Base-by-base conservation (phyloP, 2,329 filamentous ascomycete genomes). In the Aureobasidium sp. region DNA sequence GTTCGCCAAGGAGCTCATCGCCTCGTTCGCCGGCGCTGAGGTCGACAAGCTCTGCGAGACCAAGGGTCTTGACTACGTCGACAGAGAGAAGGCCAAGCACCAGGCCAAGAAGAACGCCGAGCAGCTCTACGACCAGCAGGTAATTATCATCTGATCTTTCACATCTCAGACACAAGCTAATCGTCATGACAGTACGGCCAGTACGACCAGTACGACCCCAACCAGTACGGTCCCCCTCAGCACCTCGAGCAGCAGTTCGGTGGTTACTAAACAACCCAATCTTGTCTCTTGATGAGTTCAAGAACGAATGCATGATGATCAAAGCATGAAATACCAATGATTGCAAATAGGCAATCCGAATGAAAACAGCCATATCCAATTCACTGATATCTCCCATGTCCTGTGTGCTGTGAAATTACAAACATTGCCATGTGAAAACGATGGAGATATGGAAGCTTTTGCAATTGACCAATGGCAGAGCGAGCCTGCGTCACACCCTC, bases 1-100 rank as follows among this genome's bases (percentile, higher is more conserved):
- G 46, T 87, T 90, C 70, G 90, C 90, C 72, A 93, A 93, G 79
- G 89, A 92, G 77, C 73, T 88, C 48, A 75, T 93, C 36, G 87
- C 83, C 17, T 88, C 86, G 63, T 79, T 92, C 62, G 89, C 87
- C 32, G 88, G 84, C 52, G 87, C 83, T 65, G 88, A 92, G 76
- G 82, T 90, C 70, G 89, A 93, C 79, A 88, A 86, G 76, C 81
- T 92, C 36, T 81, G 83, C 69, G 89, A 81, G 71, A 80, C 77
- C 63, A 81, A 81, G 72, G 79, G 79, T 52, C 75, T 74, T 64
- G 79, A 81, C 67, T 77, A 71, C 69, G 74, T 78, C 65, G 79
- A 81, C 70, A 70, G 71, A 47, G 77, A 81, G 70, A 76, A 75
- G 68, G 73, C 77, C 32, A 80, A 81, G 73, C 75, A 68, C 57